Base-by-base conservation (phyloP, 345 rosid genomes). In the Streptanthus diversifolius region DNA sequence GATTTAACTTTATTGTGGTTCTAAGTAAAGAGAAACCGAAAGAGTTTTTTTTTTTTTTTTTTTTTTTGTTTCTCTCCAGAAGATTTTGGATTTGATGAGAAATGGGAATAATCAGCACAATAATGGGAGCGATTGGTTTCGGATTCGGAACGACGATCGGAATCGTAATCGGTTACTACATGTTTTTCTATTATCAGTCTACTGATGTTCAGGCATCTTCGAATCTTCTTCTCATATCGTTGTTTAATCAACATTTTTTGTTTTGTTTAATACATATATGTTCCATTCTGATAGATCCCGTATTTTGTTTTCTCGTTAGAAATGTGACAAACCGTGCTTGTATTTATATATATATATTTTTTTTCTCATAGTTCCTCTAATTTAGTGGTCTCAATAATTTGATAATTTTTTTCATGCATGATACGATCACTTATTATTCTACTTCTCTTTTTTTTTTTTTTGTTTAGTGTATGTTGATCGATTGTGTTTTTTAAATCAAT, bases 101-200 rank as follows among this genome's bases (percentile, higher is more conserved):
- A 39, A 90, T 90, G 96, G 92, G 96, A 60, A 10, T 90, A n/a
- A 17, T 89, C 33, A 83, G 96, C 64, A 71, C 82, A 44, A 43
- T 93, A 51, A 71, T 89, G 70, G 91, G 92, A 40, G 68, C 83
- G 57, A 60, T 69, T 63, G 97, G 98, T 49, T 89, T 91, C 37
- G 97, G 97, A 14, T 51, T 91, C 36, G 98, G 97, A 63, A 88
- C 91, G 57, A 84, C 93, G 22, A 51, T 86, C 47, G 98, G 96
- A 22, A 40, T 89, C 63, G 69, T 83, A 33, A 72, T 85, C 48
- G 98, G 98, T 30, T 89, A 91, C 80, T 89, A 72, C 80, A 49
- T 89, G 87, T 93, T 93, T 79, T 82, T 93, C 76, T 83, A 78
- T 85, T 53, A 47, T 56, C 90, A 84, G 73, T 83, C 98, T 11